phyloP scores from a whole-genome alignment of 805 yeast species.

The Grigorovia yakushimaensis region DNA sequence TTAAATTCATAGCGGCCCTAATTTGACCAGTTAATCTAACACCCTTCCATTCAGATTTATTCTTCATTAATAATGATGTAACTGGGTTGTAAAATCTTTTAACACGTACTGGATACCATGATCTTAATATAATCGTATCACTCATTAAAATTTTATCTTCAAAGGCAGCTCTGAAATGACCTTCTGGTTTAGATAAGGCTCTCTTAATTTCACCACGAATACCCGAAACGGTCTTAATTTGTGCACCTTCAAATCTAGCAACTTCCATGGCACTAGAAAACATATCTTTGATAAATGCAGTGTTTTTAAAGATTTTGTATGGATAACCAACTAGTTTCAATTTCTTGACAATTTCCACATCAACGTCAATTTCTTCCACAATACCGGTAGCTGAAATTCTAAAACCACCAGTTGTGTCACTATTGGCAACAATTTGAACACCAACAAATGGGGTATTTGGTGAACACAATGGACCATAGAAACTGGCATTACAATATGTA shows the following conservation, averaged over 20 bases:
- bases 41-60: constrained; percentile 89
- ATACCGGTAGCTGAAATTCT: constrained; percentile 96
- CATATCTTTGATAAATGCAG: constrained; percentile 97
- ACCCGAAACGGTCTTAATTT: constrained; percentile 93
- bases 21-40: constrained; percentile 93
- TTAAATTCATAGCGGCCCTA: constrained; percentile 61
- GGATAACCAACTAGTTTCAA: constrained; percentile 93
- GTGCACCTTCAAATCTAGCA: constrained; percentile 96
- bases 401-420: constrained; percentile 79
- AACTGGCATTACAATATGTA: constrained; percentile 89
- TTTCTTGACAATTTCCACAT: constrained; percentile 87
- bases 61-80: constrained; percentile 67
- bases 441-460: constrained; percentile 98
- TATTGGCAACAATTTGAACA: constrained; percentile 75
- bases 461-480: constrained; percentile 93
- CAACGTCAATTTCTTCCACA: constrained; percentile 84
- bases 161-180: constrained; percentile 90
- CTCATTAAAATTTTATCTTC: constrained; percentile 90
- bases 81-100: constrained; percentile 93
- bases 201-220: constrained; percentile 95
- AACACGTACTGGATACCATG: constrained; percentile 94
- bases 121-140: constrained; percentile 80
- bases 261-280: constrained; percentile 86
- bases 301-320: constrained; percentile 83
- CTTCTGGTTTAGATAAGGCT: constrained; percentile 89